Evolutionary conservation across 345 rosid genomes (phyloP).

Genomic region (Brassica incana): DNA sequence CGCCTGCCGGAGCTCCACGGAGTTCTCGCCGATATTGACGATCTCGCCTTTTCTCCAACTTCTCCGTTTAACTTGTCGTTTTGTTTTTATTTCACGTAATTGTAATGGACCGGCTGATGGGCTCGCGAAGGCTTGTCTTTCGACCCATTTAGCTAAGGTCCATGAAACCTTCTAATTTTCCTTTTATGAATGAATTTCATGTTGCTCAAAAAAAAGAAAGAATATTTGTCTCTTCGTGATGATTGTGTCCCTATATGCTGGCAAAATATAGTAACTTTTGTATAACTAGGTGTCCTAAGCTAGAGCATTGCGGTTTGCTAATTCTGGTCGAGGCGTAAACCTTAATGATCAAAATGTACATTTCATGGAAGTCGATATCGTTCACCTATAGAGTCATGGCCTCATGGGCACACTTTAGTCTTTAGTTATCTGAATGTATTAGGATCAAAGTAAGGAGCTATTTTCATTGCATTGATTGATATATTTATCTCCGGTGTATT

Average conservation of each 20-base stretch:
- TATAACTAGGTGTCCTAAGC: slow-evolving; percentile 21
- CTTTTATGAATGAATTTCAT: no score
- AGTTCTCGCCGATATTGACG: no score
- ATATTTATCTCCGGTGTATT: neutral
- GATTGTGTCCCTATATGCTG: slow-evolving; percentile 33
- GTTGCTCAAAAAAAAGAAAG: no score
- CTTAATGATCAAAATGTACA: slow-evolving; percentile 16
- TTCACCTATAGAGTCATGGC: neutral
- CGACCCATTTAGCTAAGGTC: no score
- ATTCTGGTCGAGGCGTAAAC: slow-evolving; percentile 21
- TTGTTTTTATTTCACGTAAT: no score
- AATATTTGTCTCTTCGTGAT: slow-evolving; percentile 23
- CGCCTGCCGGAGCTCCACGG: no score
- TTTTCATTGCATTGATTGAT: neutral
- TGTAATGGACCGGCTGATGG: no score
- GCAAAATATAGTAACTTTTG: slow-evolving; percentile 17
- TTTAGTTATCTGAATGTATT: neutral
- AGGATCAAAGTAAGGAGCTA: slow-evolving; percentile 20
- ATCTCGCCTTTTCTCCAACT: no score
- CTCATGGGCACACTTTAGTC: neutral
- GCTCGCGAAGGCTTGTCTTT: no score
- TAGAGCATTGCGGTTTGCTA: slow-evolving; percentile 10
- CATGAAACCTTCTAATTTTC: no score
- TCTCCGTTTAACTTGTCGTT: no score
- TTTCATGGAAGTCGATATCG: slow-evolving; percentile 19